phyloP scores from a whole-genome alignment of 1,284 basidiomycete genomes.

The Malassezia cuniculi region DNA sequence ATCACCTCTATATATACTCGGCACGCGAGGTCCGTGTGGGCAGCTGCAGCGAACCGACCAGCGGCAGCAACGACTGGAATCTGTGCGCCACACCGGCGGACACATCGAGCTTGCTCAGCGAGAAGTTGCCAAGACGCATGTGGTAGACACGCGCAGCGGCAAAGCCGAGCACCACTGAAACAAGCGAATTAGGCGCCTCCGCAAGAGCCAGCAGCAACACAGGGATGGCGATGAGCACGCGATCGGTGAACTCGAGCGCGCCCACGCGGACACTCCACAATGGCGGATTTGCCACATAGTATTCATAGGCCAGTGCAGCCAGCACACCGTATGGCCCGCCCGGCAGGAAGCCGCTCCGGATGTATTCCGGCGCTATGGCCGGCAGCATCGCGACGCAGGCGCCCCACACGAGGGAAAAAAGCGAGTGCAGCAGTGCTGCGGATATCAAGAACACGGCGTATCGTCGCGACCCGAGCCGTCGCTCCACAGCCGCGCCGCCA shows the following conservation, averaged over 20 bases:
- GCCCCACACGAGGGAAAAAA: conserved; percentile 4
- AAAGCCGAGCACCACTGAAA: conserved; percentile 7
- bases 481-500: conserved; percentile 7
- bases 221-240: neutral
- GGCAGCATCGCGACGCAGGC: neutral
- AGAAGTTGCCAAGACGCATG: neutral
- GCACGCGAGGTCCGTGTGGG: conserved; percentile 7
- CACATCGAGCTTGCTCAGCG: neutral
- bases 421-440: conserved; percentile 2
- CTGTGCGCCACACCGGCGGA: neutral
- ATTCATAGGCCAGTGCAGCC: conserved; percentile 1
- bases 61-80: conserved; percentile 1
- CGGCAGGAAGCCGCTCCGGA: conserved; percentile 6
- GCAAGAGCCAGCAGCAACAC: conserved; percentile 5
- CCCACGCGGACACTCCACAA: conserved; percentile 10
- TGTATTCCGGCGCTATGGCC: neutral
- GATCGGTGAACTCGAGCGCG: conserved; percentile 6
- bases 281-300: conserved; percentile 2
- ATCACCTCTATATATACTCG: too few relatives aligned
- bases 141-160: neutral
- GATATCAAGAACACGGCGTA: conserved; percentile 1
- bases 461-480: conserved; percentile 5
- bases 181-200: conserved; percentile 1
- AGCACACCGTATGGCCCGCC: conserved; percentile 10
- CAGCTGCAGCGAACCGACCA: conserved; percentile 4